These are phyloP conservation scores for Daldinia vernicosa DNA, from an alignment of 495 filamentous ascomycete genomes.

Conservation along the genomic window DNA sequence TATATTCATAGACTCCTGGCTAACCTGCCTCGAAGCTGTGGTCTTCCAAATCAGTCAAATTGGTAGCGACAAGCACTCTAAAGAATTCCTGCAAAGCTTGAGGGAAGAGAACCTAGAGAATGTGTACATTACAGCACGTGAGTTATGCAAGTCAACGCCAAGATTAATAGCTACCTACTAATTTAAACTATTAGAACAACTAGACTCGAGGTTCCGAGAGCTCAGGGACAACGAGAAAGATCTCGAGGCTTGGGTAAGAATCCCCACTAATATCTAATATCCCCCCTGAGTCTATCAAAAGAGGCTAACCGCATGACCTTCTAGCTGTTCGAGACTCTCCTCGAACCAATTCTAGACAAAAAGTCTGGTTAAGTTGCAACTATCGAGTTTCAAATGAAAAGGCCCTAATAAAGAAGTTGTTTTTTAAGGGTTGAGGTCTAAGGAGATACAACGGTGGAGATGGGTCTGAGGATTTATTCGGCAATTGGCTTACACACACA, in stretches of 20 bases:
- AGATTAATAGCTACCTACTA: not conserved
- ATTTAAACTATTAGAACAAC: constrained; percentile 11
- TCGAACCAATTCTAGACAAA: constrained; percentile 31
- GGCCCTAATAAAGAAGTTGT: not conserved
- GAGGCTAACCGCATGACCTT: constrained; percentile 11
- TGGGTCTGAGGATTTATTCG: not conserved
- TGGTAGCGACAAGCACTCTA: constrained; percentile 27
- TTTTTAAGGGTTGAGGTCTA: not conserved
- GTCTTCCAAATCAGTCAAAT: constrained; percentile 40
- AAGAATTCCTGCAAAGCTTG: constrained; percentile 30
- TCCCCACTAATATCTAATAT: not conserved
- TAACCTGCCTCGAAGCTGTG: constrained; percentile 24
- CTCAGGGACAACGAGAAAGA: constrained; percentile 30
- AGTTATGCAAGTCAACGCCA: not conserved
- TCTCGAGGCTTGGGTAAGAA: constrained; percentile 34
- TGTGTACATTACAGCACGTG: constrained; percentile 36
- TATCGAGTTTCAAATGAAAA: not conserved
- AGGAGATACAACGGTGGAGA: not conserved
- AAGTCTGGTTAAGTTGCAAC: not conserved
- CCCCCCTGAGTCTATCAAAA: not conserved
- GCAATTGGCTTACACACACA: not conserved
- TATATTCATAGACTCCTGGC: not conserved
- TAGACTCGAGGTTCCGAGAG: constrained; percentile 33
- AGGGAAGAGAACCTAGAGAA: constrained; percentile 33
- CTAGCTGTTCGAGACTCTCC: constrained; percentile 33